Percentiles rank a stretch among this genome's conserved stretches.
phyloP scores from a whole-genome alignment of 441 rosid genomes.

The Croton setiger region DNA sequence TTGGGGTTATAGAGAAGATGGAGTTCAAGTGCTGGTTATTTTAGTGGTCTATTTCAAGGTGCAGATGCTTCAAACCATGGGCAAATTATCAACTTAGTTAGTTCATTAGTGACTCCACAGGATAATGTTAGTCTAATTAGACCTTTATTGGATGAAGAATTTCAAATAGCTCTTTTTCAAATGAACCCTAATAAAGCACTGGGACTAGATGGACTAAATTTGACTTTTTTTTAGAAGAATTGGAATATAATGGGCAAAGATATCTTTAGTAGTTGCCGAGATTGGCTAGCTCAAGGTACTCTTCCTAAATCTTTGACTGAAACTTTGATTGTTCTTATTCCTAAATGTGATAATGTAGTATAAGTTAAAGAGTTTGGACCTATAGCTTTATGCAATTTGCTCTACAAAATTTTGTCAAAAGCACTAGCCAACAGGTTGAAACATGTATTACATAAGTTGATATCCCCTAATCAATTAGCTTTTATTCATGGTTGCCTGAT shows the following conservation, averaged over 20 bases:
- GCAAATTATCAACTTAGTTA: too few species aligned
- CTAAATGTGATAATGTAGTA: background rate
- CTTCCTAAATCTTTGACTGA: background rate
- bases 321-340: background rate
- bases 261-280: fast-evolving
- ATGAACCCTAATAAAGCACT: background rate
- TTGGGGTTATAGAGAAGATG: too few species aligned
- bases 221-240: background rate
- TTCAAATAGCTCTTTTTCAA: too few species aligned
- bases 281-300: background rate
- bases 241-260: background rate
- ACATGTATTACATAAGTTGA: background rate
- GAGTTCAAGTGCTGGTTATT: too few species aligned
- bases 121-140: too few species aligned
- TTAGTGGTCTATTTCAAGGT: too few species aligned
- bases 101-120: too few species aligned
- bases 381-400: background rate
- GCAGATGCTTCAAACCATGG: too few species aligned
- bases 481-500: background rate
- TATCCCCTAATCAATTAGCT: background rate
- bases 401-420: background rate
- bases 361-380: background rate
- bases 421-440: background rate
- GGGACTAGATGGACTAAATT: background rate
- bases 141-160: too few species aligned